Conservation (phyloP, 257 asterid species). For the Primulina huaijiensis region DNA sequence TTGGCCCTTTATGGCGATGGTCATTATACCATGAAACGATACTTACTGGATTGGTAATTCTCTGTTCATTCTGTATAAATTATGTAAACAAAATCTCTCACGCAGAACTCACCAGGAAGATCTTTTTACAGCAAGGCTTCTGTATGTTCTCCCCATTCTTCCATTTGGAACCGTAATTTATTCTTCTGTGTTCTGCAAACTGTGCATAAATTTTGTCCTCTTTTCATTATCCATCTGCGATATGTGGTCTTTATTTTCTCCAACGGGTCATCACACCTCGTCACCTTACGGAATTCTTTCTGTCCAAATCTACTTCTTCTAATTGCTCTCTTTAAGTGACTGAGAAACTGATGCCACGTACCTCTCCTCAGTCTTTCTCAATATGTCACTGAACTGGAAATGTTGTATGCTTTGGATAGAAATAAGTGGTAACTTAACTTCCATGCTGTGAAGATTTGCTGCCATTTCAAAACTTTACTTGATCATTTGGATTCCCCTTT, state of each 20-base stretch:
- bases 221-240: neutral
- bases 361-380: too few species aligned
- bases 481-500: neutral
- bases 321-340: too few species aligned
- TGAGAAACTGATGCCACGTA: too few species aligned
- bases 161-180: conserved; percentile 8
- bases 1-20: neutral
- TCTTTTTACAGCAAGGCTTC: neutral
- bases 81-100: conserved; percentile 4
- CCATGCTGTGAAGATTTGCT: too few species aligned
- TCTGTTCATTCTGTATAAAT: neutral
- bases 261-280: neutral
- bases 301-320: too few species aligned
- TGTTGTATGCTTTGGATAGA: too few species aligned
- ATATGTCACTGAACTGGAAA: too few species aligned
- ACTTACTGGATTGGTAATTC: neutral
- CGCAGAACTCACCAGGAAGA: neutral
- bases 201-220: neutral
- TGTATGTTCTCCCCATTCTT: conserved; percentile 11
- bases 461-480: too few species aligned
- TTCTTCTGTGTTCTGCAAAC: neutral
- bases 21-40: neutral
- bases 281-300: neutral
- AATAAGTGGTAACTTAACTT: too few species aligned
- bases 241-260: neutral